phyloP scores from a whole-genome alignment of 1,284 basidiomycete genomes.

The Malassezia nana region DNA sequence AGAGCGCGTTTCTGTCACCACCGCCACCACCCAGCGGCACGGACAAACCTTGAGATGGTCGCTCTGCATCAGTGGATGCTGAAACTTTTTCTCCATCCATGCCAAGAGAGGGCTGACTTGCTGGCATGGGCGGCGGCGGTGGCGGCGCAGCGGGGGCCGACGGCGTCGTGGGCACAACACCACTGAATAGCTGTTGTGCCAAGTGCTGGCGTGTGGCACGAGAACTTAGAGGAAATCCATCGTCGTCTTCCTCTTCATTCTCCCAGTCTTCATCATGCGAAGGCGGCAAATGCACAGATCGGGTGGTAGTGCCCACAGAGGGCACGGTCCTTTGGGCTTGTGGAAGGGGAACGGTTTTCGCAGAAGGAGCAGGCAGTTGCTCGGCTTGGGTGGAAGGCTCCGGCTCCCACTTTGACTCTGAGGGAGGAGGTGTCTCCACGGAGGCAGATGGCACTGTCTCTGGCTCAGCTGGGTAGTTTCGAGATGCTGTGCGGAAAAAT shows the following conservation, averaged over 20 bases:
- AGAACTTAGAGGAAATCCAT: conserved; percentile 37
- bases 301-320: conserved; percentile 17
- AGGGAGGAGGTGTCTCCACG: neutral
- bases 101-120: conserved; percentile 22
- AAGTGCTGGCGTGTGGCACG: conserved; percentile 44
- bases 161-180: conserved; percentile 33
- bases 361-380: neutral
- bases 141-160: conserved; percentile 27
- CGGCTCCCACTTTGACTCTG: neutral
- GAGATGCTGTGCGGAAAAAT: neutral
- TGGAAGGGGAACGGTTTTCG: neutral
- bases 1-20: conserved; percentile 60
- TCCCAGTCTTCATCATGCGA: conserved; percentile 44
- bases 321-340: conserved; percentile 24
- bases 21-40: conserved; percentile 30
- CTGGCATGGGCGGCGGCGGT: conserved; percentile 46
- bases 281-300: conserved; percentile 27
- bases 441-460: neutral
- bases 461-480: neutral
- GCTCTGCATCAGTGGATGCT: neutral
- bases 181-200: conserved; percentile 44
- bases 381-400: neutral
- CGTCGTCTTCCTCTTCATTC: conserved; percentile 40
- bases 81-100: neutral
- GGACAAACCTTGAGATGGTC: neutral